Conservation (phyloP, 2,329 filamentous ascomycete genomes). For the Aureobasidium subglaciale region DNA sequence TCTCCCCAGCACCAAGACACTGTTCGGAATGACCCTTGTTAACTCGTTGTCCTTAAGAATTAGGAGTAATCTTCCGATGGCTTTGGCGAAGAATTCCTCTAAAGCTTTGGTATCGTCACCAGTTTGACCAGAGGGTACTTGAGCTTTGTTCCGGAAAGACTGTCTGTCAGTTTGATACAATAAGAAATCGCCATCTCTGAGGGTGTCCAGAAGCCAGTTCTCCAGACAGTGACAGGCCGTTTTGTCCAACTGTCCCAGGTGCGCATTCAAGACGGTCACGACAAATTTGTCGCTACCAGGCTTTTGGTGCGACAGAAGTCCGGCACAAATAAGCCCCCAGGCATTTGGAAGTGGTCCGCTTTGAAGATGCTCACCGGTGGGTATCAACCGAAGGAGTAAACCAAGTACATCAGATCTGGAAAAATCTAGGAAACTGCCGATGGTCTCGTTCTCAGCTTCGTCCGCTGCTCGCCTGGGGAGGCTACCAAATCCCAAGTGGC, state of each 20-base stretch:
- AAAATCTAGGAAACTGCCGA: conserved; percentile 80
- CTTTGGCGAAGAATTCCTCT: conserved; percentile 81
- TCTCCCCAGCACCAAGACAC: conserved; percentile 75
- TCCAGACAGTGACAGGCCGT: conserved; percentile 83
- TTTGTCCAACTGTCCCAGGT: conserved; percentile 83
- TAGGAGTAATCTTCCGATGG: conserved; percentile 74
- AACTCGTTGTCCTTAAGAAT: conserved; percentile 74
- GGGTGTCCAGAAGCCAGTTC: conserved; percentile 87
- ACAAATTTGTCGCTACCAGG: conserved; percentile 73
- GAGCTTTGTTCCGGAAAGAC: conserved; percentile 57
- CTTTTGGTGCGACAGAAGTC: conserved; percentile 70
- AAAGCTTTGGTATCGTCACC: conserved; percentile 74
- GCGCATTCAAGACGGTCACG: conserved; percentile 77
- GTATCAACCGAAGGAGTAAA: conserved; percentile 61
- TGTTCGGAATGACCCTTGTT: conserved; percentile 76
- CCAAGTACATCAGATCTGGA: conserved; percentile 82
- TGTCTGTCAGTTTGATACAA: conserved; percentile 79
- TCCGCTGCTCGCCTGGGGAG: conserved; percentile 40
- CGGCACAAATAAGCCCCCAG: conserved; percentile 83
- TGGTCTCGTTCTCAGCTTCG: conserved; percentile 52
- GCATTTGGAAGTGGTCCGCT: conserved; percentile 52
- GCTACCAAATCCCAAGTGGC: conserved; percentile 36
- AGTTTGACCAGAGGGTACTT: conserved; percentile 60
- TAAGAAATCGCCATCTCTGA: conserved; percentile 87
- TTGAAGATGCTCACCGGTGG: neutral